Evolutionary conservation across 179 eudicot species (phyloP).

Genomic region (Spergularia azorica): DNA sequence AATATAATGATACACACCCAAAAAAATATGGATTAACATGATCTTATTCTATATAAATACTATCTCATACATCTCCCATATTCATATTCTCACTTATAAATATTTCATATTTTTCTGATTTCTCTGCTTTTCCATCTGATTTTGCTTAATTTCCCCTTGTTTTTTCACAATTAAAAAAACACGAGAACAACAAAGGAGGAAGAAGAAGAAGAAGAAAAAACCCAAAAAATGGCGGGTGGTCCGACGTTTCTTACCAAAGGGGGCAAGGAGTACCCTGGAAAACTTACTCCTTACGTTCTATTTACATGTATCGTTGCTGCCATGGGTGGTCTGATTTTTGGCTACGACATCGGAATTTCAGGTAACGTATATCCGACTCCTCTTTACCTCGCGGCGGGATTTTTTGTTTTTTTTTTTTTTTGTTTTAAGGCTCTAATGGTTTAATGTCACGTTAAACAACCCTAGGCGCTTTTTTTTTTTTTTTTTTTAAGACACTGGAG

Average conservation of each 20-base stretch:
- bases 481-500: neutral
- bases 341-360: constrained; percentile 44
- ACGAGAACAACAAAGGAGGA: neutral
- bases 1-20: constrained; percentile 5
- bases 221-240: constrained; percentile 21
- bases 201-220: neutral
- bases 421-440: neutral
- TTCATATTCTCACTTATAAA: neutral
- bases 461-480: neutral
- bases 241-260: constrained; percentile 7
- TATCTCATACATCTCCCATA: neutral
- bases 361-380: constrained; percentile 20
- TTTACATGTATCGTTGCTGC: constrained; percentile 39
- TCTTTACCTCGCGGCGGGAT: neutral
- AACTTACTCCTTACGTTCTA: constrained; percentile 34
- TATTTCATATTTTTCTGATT: neutral
- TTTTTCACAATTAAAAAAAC: neutral
- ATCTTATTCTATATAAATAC: constrained; percentile 12
- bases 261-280: constrained; percentile 38
- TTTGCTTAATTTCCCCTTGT: neutral
- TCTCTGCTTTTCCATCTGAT: constrained; percentile 3
- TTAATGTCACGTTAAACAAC: neutral
- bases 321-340: constrained; percentile 46
- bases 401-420: neutral
- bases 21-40: neutral